These are phyloP conservation scores for Gracilaria gracilis DNA, from an alignment of 23 red algal genomes.

Conservation along the genomic window DNA sequence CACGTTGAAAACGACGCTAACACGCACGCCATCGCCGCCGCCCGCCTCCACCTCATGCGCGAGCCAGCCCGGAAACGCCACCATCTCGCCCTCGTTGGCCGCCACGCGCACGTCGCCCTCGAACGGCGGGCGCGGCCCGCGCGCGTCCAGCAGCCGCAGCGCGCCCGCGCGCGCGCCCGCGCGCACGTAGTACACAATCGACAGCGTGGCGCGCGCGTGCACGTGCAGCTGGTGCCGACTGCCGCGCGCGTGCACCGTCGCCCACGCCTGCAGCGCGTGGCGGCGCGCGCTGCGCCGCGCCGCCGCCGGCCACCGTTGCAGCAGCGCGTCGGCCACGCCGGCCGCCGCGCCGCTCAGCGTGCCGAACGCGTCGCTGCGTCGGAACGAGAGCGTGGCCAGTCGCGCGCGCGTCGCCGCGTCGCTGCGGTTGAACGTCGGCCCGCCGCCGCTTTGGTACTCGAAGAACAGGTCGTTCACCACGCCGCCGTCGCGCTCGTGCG, in stretches of 20 bases:
- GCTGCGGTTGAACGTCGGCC: neutral
- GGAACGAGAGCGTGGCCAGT: neutral
- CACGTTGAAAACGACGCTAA: slow-evolving; percentile 21
- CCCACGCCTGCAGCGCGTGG: slow-evolving; percentile 3
- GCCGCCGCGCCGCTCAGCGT: neutral
- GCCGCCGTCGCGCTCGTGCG: neutral
- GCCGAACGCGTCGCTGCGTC: neutral
- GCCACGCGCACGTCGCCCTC: slow-evolving; percentile 3
- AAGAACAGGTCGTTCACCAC: slow-evolving; percentile 24
- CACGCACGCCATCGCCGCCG: neutral
- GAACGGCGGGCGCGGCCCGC: slow-evolving; percentile 32
- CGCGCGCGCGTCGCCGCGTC: neutral
- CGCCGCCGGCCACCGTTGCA: neutral
- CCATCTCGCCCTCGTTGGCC: slow-evolving; percentile 1
- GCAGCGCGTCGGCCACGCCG: neutral
- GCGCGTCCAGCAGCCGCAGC: slow-evolving; percentile 30
- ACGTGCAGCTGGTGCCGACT: slow-evolving; percentile 14
- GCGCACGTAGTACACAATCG: slow-evolving; percentile 34
- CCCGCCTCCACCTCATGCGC: slow-evolving; percentile 26
- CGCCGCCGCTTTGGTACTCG: slow-evolving; percentile 14
- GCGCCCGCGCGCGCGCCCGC: slow-evolving; percentile 6
- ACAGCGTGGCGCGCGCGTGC: neutral
- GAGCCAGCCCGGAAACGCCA: slow-evolving; percentile 31
- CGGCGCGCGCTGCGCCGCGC: neutral
- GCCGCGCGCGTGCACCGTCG: neutral